phyloP scores from a whole-genome alignment of 2,329 filamentous ascomycete species.

The Cercospora sp. region DNA sequence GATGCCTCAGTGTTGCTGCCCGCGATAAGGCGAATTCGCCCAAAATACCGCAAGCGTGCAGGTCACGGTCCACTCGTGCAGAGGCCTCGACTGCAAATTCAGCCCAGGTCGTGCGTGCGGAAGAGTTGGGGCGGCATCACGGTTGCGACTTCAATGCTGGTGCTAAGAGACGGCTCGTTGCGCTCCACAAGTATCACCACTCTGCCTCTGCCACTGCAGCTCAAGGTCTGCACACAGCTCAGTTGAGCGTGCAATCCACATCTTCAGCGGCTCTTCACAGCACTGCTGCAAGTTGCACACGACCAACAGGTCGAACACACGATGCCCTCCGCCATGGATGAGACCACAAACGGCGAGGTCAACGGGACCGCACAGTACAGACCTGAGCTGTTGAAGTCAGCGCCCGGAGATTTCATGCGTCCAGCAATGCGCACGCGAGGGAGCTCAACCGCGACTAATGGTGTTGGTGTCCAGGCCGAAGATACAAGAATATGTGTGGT shows the following conservation, averaged over 20 bases:
- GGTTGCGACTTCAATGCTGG: not conserved
- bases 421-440: slow-evolving; percentile 40
- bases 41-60: slow-evolving; percentile 5
- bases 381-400: slow-evolving; percentile 30
- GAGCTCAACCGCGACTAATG: slow-evolving; percentile 48
- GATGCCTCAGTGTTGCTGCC: not conserved
- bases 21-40: not conserved
- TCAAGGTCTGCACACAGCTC: not conserved
- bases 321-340: not conserved
- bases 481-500: slow-evolving; percentile 97
- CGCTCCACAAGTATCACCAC: not conserved
- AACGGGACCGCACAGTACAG: slow-evolving; percentile 24
- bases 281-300: not conserved
- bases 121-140: not conserved
- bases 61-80: slow-evolving; percentile 2
- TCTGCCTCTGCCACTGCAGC: not conserved
- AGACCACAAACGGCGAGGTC: not conserved
- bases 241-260: not conserved
- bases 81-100: slow-evolving; percentile 2
- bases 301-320: not conserved
- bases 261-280: not conserved
- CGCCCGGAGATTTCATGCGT: slow-evolving; percentile 46
- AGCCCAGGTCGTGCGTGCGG: not conserved
- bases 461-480: slow-evolving; percentile 80
- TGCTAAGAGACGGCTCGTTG: slow-evolving; percentile 1